Conservation (phyloP, 2,329 filamentous ascomycete genomes). For the Talaromyces sp. region DNA sequence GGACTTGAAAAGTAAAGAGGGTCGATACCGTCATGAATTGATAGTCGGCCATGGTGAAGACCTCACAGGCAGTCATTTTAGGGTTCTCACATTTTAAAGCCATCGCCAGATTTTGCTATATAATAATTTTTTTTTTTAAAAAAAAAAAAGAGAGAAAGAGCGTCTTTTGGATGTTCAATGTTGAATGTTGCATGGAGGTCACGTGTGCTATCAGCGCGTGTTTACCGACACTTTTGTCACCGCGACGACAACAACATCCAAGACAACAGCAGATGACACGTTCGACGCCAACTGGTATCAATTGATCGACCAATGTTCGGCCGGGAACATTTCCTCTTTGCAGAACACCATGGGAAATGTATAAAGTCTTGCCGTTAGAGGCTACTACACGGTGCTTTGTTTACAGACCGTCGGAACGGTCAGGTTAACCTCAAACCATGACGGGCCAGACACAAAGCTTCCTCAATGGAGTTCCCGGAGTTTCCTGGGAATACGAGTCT, state of each 20-base stretch:
- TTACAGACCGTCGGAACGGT: neutral
- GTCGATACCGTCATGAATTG: too few relatives aligned
- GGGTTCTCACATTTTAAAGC: too few relatives aligned
- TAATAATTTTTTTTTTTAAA: too few relatives aligned
- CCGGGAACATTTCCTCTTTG: neutral
- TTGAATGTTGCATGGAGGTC: neutral
- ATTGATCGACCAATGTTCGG: too few relatives aligned
- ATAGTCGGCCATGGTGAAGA: too few relatives aligned
- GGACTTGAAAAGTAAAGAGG: too few relatives aligned
- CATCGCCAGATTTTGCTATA: too few relatives aligned
- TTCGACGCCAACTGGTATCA: neutral
- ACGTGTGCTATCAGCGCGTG: neutral
- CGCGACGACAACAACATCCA: too few relatives aligned
- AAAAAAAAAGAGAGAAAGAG: neutral
- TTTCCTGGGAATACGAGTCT: slow-evolving; percentile 33
- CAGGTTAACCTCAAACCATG: slow-evolving; percentile 1
- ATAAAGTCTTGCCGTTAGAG: neutral
- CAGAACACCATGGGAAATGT: neutral
- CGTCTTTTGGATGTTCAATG: neutral
- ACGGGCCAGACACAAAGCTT: slow-evolving; percentile 9
- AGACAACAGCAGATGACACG: neutral
- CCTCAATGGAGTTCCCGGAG: slow-evolving; percentile 18
- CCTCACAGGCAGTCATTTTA: too few relatives aligned
- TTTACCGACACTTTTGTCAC: neutral
- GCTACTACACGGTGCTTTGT: neutral